phyloP scores from a whole-genome alignment of 1,284 basidiomycete species.

The Uromyces viciae-fabae region DNA sequence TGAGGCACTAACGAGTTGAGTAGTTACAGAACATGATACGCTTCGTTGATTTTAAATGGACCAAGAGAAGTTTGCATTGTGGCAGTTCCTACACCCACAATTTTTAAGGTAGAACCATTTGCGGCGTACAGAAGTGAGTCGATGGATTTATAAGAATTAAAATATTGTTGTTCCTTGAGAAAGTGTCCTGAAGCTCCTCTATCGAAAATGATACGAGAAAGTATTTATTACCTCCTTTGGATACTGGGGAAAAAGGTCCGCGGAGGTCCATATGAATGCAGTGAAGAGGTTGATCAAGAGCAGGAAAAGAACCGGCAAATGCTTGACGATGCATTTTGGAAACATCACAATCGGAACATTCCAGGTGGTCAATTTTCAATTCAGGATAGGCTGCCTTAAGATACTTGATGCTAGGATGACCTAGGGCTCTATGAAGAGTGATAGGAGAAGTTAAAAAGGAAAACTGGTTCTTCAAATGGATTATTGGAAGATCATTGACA shows the following conservation, averaged over 20 bases:
- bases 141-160: not conserved
- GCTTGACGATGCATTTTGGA: slow-evolving; percentile 2
- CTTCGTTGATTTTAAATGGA: not conserved
- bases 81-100: not conserved
- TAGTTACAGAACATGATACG: not conserved
- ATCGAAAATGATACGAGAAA: slow-evolving; percentile 5
- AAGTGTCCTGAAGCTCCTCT: not conserved
- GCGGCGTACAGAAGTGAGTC: not conserved
- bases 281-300: not conserved
- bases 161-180: not conserved
- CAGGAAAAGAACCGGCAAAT: not conserved
- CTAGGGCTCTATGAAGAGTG: not conserved
- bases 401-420: slow-evolving; percentile 8
- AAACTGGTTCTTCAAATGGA: not conserved
- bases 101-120: not conserved
- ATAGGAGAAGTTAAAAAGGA: no score
- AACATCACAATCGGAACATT: not conserved
- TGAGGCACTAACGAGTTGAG: not conserved
- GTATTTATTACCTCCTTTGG: not conserved
- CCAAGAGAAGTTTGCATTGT: not conserved
- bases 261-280: slow-evolving; percentile 25
- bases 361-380: not conserved
- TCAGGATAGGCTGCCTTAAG: not conserved
- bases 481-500: not conserved
- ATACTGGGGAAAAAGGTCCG: not conserved